Evolutionary conservation across 179 eudicot species (phyloP).

Genomic region (Silene coronaria): DNA sequence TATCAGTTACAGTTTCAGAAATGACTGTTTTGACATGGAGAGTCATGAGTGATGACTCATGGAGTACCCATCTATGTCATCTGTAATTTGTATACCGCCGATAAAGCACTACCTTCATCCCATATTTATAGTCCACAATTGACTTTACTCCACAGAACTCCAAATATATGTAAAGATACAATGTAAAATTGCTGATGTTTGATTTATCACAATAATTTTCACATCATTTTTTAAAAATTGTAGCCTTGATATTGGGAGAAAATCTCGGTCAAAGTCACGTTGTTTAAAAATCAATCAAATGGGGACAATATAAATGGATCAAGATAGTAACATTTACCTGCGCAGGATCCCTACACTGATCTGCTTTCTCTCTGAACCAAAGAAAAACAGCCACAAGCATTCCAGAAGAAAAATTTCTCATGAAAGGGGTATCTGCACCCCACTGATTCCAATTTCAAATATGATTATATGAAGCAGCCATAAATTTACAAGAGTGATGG

Average conservation of each 20-base stretch:
- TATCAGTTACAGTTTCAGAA: background rate
- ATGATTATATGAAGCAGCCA: background rate
- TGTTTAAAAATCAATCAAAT: no score
- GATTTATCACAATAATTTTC: no score
- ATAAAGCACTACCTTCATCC: background rate
- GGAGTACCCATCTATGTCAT: background rate
- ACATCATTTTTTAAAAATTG: no score
- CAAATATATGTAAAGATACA: no score
- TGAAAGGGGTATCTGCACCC: conserved; percentile 6
- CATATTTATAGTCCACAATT: no score
- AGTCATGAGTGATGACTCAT: background rate
- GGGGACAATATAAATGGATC: background rate
- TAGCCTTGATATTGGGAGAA: no score
- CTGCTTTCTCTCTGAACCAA: background rate
- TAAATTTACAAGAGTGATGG: background rate
- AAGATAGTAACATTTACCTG: background rate
- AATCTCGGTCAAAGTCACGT: no score
- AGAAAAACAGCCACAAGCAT: background rate
- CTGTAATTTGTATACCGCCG: background rate
- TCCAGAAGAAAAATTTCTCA: background rate
- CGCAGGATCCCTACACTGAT: background rate
- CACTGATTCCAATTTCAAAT: background rate
- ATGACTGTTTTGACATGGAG: background rate
- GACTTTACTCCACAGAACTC: no score
- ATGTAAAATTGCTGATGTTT: no score